Conservation (phyloP, 202 grass and related monocot species). For the Tripidium arundinaceum region DNA sequence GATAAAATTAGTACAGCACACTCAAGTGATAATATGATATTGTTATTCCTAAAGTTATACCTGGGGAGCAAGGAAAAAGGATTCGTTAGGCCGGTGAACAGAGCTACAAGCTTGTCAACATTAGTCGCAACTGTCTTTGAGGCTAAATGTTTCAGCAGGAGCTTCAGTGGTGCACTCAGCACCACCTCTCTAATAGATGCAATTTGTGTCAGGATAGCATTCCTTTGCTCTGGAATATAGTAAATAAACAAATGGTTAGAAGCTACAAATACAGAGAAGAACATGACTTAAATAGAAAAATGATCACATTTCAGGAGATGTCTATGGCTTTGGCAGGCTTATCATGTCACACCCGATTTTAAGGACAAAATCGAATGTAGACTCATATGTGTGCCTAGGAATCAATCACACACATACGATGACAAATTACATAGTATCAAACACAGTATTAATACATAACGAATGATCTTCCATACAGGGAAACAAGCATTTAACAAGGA, state of each 20-base stretch:
- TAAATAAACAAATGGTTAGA: conserved; percentile 29
- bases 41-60: conserved; percentile 36
- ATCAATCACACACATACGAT: too few relatives aligned
- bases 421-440: too few relatives aligned
- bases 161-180: conserved; percentile 83
- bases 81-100: conserved; percentile 97
- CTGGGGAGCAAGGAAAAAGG: conserved; percentile 88
- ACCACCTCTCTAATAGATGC: conserved; percentile 97
- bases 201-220: conserved; percentile 82
- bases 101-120: conserved; percentile 73
- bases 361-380: too few relatives aligned
- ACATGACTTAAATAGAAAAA: conserved; percentile 6
- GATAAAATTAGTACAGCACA: background rate
- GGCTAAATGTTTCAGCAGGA: conserved; percentile 77
- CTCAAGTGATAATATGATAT: conserved; percentile 5
- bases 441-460: too few relatives aligned
- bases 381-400: too few relatives aligned
- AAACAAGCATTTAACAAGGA: too few relatives aligned
- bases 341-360: too few relatives aligned
- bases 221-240: conserved; percentile 75
- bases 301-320: conserved; percentile 15
- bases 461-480: too few relatives aligned
- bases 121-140: conserved; percentile 69
- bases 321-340: background rate
- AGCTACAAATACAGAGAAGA: background rate